phyloP scores from a whole-genome alignment of 1,284 basidiomycete species.

The Ustilago sp. region DNA sequence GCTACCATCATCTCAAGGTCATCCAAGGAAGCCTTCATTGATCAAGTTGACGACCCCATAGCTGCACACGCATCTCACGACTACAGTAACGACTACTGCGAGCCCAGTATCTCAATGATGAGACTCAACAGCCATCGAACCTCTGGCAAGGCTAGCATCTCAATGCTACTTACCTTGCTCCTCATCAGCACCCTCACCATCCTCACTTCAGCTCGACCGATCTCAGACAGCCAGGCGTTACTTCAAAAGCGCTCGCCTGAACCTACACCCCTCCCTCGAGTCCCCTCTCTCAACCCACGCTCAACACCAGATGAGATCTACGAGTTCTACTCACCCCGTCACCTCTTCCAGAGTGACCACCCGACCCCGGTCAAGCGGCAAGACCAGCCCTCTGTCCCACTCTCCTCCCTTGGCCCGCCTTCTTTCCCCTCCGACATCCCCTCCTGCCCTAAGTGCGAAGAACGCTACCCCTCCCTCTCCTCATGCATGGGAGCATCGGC shows the following conservation, averaged over 20 bases:
- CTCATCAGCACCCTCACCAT: neutral
- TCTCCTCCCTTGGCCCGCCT: constrained; percentile 48
- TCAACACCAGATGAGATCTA: constrained; percentile 52
- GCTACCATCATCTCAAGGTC: constrained; percentile 8
- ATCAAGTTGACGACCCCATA: neutral
- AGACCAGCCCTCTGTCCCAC: constrained; percentile 48
- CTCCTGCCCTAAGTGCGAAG: constrained; percentile 58
- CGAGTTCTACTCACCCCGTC: constrained; percentile 44
- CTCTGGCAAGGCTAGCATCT: neutral
- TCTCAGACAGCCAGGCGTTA: constrained; percentile 4
- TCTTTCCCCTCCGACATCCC: constrained; percentile 53
- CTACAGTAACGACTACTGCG: neutral
- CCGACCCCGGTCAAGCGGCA: constrained; percentile 17
- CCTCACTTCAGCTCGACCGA: constrained; percentile 8
- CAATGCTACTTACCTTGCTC: neutral
- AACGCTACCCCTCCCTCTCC: constrained; percentile 48
- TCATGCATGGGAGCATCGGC: constrained; percentile 55
- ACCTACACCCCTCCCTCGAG: constrained; percentile 38
- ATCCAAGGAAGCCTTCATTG: neutral
- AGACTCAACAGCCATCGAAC: neutral
- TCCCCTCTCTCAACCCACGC: constrained; percentile 20
- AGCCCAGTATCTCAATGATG: neutral
- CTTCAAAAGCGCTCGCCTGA: constrained; percentile 17
- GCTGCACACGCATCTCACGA: neutral
- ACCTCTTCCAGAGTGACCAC: neutral